Evolutionary conservation across 306 rosid species (phyloP), one percentile per base, ranked within the genome.

Genomic region (Quercus mongolica): DNA sequence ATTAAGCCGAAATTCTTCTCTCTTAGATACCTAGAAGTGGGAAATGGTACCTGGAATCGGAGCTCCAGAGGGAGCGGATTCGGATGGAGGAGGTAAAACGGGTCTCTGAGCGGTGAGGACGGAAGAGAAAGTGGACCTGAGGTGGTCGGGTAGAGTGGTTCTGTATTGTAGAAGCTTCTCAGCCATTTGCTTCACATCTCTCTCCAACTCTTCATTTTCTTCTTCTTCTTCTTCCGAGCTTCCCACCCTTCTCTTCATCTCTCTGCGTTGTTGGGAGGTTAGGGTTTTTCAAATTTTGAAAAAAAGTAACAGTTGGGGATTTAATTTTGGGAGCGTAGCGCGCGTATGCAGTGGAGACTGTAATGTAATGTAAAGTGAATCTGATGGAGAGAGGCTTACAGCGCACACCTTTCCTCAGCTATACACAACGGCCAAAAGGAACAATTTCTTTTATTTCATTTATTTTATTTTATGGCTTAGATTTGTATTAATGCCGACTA

Each of bases 111-210:
- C 74, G 7, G 79, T 78, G 55, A 91, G 90, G 71, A 88, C 73
- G 0, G 94, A 89, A 28, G 85, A 61, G 25, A 90, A 82, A 1
- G 89, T 78, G 81, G 80, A 74, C 79, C 85, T 90, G 72, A 95
- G 84, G 80, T 90, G 92, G 44, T 87, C 89, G n/a, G 91, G 89
- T 5, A 95, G 79, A 78, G 86, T 84, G 25, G 84, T n/a, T 31
- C 99, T 86, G 84, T 79, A 83, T 6, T 87, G 89, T 11, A 80
- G 82, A 83, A 95, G 81, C 86, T 81, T 91, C 11, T 87, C 83
- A 19, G 97, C 88, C 91, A 90, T 87, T 81, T 81, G 83, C 44
- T 82, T 73, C 19, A 92, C 86, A 46, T 92, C 90, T 28, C 72
- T 64, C 80, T 91, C 97, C 81, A 94, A 75, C 54, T 28, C 74